Percentiles rank a stretch among this genome's conserved stretches.
Evolutionary conservation across 345 rosid species (phyloP).

Genomic region (Arabidopsis thaliana): DNA sequence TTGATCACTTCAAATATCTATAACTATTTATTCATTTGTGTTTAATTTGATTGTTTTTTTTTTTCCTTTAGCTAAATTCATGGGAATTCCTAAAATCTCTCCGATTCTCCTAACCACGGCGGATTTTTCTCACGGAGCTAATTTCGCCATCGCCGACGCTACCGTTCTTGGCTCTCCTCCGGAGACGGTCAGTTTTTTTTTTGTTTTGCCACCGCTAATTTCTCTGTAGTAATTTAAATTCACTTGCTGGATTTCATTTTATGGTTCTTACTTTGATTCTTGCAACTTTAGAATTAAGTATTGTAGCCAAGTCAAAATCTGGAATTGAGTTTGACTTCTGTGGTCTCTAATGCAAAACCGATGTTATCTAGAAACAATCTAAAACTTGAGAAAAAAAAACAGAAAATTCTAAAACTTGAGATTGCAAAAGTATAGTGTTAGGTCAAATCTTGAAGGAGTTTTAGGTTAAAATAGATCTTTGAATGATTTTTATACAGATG

Average conservation of each 20-base stretch:
- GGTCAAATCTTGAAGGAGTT: not conserved
- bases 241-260: not conserved
- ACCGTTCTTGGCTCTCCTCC: constrained; percentile 41
- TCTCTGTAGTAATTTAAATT: not conserved
- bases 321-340: not conserved
- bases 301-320: not conserved
- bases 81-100: constrained; percentile 37
- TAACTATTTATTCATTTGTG: not conserved
- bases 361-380: not conserved
- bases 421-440: not conserved
- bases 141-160: constrained; percentile 46
- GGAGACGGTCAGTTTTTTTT: constrained; percentile 38
- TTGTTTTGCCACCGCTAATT: not conserved
- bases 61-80: constrained; percentile 32
- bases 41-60: not conserved
- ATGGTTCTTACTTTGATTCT: not conserved
- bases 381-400: not conserved
- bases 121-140: constrained; percentile 48
- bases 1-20: not conserved
- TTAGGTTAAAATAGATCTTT: not conserved
- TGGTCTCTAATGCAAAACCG: not conserved
- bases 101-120: constrained; percentile 34
- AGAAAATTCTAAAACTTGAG: not conserved
- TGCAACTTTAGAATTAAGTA: constrained; percentile 1
- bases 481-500: constrained; percentile 30